These are phyloP conservation scores for Eutrema heterophyllum DNA, from an alignment of 345 rosid species.

Conservation along the genomic window DNA sequence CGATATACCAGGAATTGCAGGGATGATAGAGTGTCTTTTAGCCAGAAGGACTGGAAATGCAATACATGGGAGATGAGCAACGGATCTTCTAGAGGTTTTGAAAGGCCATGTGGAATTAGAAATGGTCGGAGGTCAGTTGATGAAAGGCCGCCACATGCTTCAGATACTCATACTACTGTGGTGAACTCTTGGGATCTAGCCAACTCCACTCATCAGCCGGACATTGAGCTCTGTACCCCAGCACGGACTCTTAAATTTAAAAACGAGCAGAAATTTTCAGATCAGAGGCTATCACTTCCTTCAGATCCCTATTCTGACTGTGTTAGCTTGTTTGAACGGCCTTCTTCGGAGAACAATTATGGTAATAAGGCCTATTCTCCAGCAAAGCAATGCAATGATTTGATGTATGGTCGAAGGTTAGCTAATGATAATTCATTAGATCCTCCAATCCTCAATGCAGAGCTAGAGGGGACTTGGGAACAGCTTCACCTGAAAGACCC, in stretches of 20 bases:
- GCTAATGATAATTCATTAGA: conserved; percentile 19
- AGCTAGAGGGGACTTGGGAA: conserved; percentile 20
- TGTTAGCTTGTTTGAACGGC: conserved; percentile 25
- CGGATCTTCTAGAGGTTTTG: conserved; percentile 48
- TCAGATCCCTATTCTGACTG: conserved; percentile 21
- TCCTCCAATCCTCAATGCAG: conserved; percentile 20
- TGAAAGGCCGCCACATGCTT: conserved; percentile 40
- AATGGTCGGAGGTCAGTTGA: conserved; percentile 56
- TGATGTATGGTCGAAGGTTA: conserved; percentile 21
- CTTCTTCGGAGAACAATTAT: conserved; percentile 21
- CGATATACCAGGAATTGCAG: conserved; percentile 57
- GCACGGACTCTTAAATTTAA: conserved; percentile 12
- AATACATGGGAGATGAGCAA: conserved; percentile 65
- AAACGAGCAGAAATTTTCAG: conserved; percentile 22
- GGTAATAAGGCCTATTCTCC: conserved; percentile 24
- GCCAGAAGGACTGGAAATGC: conserved; percentile 70
- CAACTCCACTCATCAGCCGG: conserved; percentile 31
- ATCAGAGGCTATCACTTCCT: conserved; percentile 25
- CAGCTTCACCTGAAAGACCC: conserved; percentile 43
- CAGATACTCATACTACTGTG: conserved; percentile 45
- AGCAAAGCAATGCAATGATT: conserved; percentile 26
- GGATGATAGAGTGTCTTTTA: conserved; percentile 59
- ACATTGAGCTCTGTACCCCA: conserved; percentile 15
- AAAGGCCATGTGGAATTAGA: conserved; percentile 51
- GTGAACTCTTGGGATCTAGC: conserved; percentile 41